Conservation (phyloP, 2,329 filamentous ascomycete species). For the Leptodontidium sp. region DNA sequence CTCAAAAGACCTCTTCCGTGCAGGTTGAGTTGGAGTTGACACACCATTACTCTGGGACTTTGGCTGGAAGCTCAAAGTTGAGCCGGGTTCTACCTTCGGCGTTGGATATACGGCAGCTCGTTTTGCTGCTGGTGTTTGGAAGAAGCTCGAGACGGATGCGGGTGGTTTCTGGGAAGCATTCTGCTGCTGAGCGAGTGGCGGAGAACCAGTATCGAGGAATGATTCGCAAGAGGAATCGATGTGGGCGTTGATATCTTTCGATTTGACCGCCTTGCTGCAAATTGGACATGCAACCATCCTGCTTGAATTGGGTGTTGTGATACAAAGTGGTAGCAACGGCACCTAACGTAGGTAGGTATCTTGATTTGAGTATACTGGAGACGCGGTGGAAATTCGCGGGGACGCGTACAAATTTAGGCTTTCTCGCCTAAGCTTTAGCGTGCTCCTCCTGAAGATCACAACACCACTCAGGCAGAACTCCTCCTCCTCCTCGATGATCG, state of each 20-base stretch:
- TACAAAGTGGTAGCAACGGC: not conserved
- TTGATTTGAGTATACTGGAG: not conserved
- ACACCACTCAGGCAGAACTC: no score
- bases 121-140: slow-evolving; percentile 68
- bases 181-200: slow-evolving; percentile 50
- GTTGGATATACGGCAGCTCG: slow-evolving; percentile 50
- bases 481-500: no score
- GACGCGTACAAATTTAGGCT: slow-evolving; percentile 16
- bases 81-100: slow-evolving; percentile 45
- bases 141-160: slow-evolving; percentile 65
- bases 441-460: no score
- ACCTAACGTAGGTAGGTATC: no score
- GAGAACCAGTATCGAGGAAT: slow-evolving; percentile 63
- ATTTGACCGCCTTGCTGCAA: slow-evolving; percentile 76
- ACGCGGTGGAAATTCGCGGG: not conserved
- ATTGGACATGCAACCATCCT: slow-evolving; percentile 78
- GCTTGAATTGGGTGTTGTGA: not conserved
- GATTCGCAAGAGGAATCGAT: slow-evolving; percentile 83
- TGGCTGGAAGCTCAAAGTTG: slow-evolving; percentile 47
- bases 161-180: slow-evolving; percentile 50
- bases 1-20: slow-evolving; percentile 46
- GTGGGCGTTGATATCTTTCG: slow-evolving; percentile 84
- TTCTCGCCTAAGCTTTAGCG: not conserved
- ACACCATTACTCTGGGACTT: slow-evolving; percentile 45
- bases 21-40: slow-evolving; percentile 33